Base-by-base conservation (phyloP, 169 alveolate genomes). In the Perkinsus olseni region DNA sequence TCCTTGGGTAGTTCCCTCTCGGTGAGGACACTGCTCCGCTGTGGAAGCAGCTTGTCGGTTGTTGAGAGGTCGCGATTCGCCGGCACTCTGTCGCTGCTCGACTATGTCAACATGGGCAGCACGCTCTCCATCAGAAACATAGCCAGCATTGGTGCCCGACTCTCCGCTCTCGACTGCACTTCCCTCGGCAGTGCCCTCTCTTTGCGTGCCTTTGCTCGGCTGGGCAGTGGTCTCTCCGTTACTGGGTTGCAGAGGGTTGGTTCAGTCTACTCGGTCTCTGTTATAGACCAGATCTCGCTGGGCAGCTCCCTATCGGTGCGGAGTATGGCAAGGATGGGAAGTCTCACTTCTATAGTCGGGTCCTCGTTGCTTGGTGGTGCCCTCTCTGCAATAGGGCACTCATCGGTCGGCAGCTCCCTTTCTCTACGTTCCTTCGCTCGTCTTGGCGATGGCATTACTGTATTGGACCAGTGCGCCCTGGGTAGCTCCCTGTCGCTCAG, bases 271-370 rank as follows among this genome's bases (percentile, higher is more conserved):
- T 74, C 91, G 6, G 62, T 45, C 74, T 92, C 39, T 40, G n/a
- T 90, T 39, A 36, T 90, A 13, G 92, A 90, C n/a, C 92, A 90
- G 45, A 6, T 38, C 11, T 28, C 38, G 21, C 28, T 90, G 21
- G 92, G 92, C 31, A 24, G 39, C 39, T 90, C 92, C 6, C 28
- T 90, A 10, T 36, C 50, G 8, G 92, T 90, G 39, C 38, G 38
- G 62, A 93, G 92, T 74, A 74, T 50, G 38, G 93, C 92, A 34
- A 10, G 38, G 28, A 6, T 39, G 39, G 95, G 93, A 4, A 10
- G 45, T 8, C 40, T 62, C 20, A 36, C 38, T 38, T 90, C 92
- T 13, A 37, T 38, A 4, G 48, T 90, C 21, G 92, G 31, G n/a
- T n/a, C 38, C 92, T 36, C 92, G 38, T 21, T 17, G n/a, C 28